A percentile compares a stretch with the other conserved stretches of the same genome.
These are phyloP conservation scores for Cutaneotrichosporon sp. DNA, from an alignment of 1,284 basidiomycete species.

Conservation along the genomic window DNA sequence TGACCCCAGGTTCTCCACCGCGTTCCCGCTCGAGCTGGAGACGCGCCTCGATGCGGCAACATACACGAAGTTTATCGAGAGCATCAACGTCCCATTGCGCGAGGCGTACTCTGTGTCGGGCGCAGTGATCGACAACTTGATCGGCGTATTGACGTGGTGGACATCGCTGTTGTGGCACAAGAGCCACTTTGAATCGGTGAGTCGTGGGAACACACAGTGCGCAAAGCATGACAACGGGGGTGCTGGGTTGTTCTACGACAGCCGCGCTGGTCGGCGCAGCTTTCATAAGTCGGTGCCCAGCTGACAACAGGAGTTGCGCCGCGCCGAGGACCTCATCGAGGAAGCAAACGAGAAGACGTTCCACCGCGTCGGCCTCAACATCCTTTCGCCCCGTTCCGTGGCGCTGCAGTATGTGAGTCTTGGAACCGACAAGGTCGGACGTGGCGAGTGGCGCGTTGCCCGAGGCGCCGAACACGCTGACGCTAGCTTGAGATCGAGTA, in stretches of 20 bases:
- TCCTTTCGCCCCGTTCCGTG: conserved; percentile 54
- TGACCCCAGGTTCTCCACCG: conserved; percentile 49
- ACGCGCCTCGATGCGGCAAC: conserved; percentile 46
- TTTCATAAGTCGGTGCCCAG: background rate
- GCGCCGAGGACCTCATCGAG: conserved; percentile 45
- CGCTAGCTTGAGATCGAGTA: conserved; percentile 12
- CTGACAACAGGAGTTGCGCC: conserved; percentile 47
- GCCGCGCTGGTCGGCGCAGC: background rate
- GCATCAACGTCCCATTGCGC: conserved; percentile 50
- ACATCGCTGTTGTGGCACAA: conserved; percentile 50
- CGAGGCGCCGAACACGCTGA: background rate
- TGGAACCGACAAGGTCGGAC: background rate
- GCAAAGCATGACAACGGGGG: background rate
- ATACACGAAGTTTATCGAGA: conserved; percentile 49
- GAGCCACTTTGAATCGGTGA: conserved; percentile 54
- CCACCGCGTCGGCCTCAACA: conserved; percentile 55
- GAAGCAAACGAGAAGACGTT: conserved; percentile 51
- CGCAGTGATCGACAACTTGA: conserved; percentile 53
- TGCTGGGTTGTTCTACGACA: background rate
- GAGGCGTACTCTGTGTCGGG: conserved; percentile 51
- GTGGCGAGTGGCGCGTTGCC: background rate
- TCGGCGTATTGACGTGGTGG: conserved; percentile 54
- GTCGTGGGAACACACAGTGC: conserved; percentile 18
- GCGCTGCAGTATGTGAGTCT: conserved; percentile 56
- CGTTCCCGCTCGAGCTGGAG: conserved; percentile 55